Conservation (phyloP, 148 eudicot species). For the Silene uniflora region DNA sequence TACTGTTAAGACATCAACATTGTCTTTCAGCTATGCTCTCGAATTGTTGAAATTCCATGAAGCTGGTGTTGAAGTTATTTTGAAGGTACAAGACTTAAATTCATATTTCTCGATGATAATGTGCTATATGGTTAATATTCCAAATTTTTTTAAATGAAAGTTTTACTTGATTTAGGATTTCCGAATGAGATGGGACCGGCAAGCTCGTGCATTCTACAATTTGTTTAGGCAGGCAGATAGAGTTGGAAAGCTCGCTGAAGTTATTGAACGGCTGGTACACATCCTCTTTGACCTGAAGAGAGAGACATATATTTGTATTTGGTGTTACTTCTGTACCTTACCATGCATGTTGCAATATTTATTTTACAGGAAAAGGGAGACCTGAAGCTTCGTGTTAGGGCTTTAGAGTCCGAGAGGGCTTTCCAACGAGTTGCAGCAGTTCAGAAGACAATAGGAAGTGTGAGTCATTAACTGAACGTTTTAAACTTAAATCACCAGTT, state of each 20-base stretch:
- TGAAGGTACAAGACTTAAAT: constrained; percentile 49
- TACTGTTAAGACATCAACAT: constrained; percentile 16
- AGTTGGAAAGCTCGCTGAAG: constrained; percentile 72
- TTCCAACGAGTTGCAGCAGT: constrained; percentile 96
- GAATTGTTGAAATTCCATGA: constrained; percentile 90
- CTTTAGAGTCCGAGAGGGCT: constrained; percentile 93
- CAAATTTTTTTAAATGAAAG: constrained; percentile 11
- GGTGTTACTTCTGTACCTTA: not conserved
- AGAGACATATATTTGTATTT: not conserved
- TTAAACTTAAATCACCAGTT: not conserved
- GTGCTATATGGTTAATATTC: not conserved
- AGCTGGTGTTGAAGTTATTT: constrained; percentile 87
- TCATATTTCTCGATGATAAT: constrained; percentile 5
- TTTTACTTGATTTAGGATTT: constrained; percentile 58
- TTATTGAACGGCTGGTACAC: constrained; percentile 82
- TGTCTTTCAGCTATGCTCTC: constrained; percentile 73
- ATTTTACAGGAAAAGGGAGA: constrained; percentile 85
- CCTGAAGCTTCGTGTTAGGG: constrained; percentile 90
- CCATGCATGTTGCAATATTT: constrained; percentile 5
- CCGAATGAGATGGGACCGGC: constrained; percentile 87
- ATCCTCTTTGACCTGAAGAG: constrained; percentile 12
- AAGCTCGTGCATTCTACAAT: constrained; percentile 85
- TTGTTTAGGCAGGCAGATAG: constrained; percentile 95
- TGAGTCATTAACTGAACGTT: constrained; percentile 38
- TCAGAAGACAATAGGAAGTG: constrained; percentile 90